A percentile compares a stretch with the other conserved stretches of the same genome.
These are phyloP conservation scores for Heterobasidion irregulare DNA, from an alignment of 1,284 basidiomycete species.

Conservation along the genomic window DNA sequence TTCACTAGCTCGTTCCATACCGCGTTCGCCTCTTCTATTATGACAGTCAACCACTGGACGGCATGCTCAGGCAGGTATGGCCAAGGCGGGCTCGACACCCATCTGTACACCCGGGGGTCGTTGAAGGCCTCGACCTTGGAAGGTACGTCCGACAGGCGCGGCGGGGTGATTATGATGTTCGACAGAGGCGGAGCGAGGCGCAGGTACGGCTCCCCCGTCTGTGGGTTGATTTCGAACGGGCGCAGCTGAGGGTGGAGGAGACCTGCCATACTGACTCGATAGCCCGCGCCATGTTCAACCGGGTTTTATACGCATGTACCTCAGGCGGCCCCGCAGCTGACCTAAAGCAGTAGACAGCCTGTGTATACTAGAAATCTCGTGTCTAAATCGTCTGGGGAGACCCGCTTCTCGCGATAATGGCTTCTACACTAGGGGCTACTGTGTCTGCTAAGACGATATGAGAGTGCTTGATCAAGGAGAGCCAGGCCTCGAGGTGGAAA, in stretches of 20 bases:
- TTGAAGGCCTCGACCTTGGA: conserved; percentile 33
- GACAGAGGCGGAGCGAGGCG: conserved; percentile 35
- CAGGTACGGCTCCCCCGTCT: conserved; percentile 44
- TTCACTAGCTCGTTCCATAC: conserved; percentile 29
- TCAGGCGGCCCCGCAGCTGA: no score
- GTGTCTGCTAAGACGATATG: no score
- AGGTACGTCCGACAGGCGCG: conserved; percentile 36
- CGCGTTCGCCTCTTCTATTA: conserved; percentile 17
- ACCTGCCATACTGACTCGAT: neutral
- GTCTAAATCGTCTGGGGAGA: no score
- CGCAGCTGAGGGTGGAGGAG: conserved; percentile 18
- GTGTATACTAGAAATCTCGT: no score
- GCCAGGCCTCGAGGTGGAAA: neutral
- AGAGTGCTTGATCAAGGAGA: no score
- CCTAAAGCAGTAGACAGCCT: no score
- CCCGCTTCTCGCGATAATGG: no score
- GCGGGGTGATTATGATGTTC: conserved; percentile 53
- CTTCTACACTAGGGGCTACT: no score
- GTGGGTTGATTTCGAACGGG: conserved; percentile 34
- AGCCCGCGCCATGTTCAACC: neutral
- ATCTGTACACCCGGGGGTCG: conserved; percentile 37
- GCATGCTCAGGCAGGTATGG: conserved; percentile 43
- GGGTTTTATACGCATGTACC: no score
- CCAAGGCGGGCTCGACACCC: conserved; percentile 37
- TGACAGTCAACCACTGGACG: conserved; percentile 20